A percentile compares a stretch with the other conserved stretches of the same genome.
Conservation (phyloP, 2,329 filamentous ascomycete species). For the Phialophora expanda region DNA sequence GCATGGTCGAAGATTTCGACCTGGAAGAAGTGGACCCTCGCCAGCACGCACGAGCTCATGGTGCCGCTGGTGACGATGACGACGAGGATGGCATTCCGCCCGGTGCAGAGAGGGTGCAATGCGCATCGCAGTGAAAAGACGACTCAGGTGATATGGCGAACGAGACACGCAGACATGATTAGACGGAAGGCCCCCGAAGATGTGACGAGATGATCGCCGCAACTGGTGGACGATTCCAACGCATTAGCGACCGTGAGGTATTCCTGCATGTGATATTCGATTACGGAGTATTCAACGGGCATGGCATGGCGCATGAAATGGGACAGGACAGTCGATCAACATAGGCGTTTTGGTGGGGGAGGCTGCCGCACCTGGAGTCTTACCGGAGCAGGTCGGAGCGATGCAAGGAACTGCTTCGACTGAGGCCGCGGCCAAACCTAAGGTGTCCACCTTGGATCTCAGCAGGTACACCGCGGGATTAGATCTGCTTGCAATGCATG, state of each 20-base stretch:
- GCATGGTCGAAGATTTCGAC: conserved; percentile 88
- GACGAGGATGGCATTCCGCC: conserved; percentile 61
- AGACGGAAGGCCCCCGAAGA: conserved; percentile 12
- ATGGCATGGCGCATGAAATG: conserved; percentile 18
- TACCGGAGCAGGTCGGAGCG: neutral
- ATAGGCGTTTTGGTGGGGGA: neutral
- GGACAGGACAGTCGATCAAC: conserved; percentile 9
- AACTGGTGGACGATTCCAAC: conserved; percentile 18
- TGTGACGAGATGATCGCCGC: conserved; percentile 13
- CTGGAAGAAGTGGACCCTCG: conserved; percentile 82
- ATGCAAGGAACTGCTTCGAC: conserved; percentile 2
- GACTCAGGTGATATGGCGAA: neutral
- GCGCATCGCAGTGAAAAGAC: conserved; percentile 55
- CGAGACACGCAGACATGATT: conserved; percentile 13
- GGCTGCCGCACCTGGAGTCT: neutral
- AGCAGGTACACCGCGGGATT: neutral
- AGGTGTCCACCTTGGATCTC: neutral
- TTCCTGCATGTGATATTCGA: conserved; percentile 21
- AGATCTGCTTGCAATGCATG: neutral
- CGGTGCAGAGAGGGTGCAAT: conserved; percentile 58
- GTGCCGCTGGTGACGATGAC: conserved; percentile 71
- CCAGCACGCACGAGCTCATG: conserved; percentile 69
- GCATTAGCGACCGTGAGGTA: conserved; percentile 28
- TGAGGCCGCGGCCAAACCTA: neutral
- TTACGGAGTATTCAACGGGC: conserved; percentile 11